phyloP scores from a whole-genome alignment of 2,329 filamentous ascomycete genomes.

The Venturia asperata region DNA sequence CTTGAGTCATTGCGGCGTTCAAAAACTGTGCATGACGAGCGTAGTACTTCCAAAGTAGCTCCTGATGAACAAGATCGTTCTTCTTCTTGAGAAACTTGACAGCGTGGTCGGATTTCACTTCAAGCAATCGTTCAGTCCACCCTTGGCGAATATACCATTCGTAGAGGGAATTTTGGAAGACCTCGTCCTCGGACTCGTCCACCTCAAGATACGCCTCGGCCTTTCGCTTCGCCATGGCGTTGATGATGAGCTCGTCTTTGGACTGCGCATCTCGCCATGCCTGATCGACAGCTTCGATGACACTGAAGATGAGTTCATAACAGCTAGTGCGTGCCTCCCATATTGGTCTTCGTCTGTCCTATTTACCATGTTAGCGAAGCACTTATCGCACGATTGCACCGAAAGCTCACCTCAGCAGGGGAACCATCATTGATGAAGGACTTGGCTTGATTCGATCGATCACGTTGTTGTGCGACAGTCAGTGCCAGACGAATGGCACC shows the following conservation, averaged over 20 bases:
- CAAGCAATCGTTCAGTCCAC: conserved; percentile 77
- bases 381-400: background rate
- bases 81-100: conserved; percentile 72
- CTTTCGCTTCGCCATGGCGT: conserved; percentile 65
- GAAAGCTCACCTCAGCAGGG: conserved; percentile 46
- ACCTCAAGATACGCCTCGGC: conserved; percentile 88
- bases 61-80: conserved; percentile 69
- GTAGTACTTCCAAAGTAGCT: conserved; percentile 89
- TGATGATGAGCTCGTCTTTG: conserved; percentile 64
- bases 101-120: conserved; percentile 77
- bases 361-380: conserved; percentile 1
- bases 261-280: conserved; percentile 52
- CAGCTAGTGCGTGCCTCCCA: conserved; percentile 69
- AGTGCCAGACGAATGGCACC: conserved; percentile 81
- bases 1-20: conserved; percentile 80
- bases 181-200: conserved; percentile 78
- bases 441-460: conserved; percentile 78
- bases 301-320: conserved; percentile 81
- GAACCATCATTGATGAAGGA: conserved; percentile 82
- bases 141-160: conserved; percentile 90
- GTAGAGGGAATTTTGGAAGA: conserved; percentile 94
- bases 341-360: conserved; percentile 60
- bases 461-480: conserved; percentile 72
- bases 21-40: conserved; percentile 77
- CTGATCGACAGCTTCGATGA: conserved; percentile 69